Evolutionary conservation across 768 basidiomycete species (phyloP).

Genomic region (Leccinum disarticulatum): DNA sequence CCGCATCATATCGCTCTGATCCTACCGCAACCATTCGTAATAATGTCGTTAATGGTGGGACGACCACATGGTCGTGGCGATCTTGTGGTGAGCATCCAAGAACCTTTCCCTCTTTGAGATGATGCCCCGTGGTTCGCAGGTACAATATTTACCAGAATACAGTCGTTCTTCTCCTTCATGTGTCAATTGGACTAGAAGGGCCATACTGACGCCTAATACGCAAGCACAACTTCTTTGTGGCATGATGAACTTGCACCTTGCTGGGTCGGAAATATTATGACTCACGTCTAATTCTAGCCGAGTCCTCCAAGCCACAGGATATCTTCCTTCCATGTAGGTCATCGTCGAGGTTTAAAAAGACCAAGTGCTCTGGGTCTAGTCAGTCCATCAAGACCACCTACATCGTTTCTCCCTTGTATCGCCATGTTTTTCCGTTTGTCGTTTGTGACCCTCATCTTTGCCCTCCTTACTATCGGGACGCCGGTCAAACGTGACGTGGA

Average conservation of each 20-base stretch:
- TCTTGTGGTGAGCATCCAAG: background rate
- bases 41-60: background rate
- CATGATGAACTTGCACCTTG: background rate
- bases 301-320: background rate
- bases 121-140: background rate
- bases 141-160: background rate
- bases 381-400: background rate
- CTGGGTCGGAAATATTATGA: background rate
- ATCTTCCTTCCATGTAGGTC: background rate
- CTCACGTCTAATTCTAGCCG: background rate
- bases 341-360: conserved; percentile 5
- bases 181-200: background rate
- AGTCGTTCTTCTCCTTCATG: background rate
- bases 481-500: conserved; percentile 8
- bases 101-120: background rate
- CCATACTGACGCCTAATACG: background rate
- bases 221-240: background rate
- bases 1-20: background rate
- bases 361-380: background rate
- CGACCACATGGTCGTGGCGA: background rate
- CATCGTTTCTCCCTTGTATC: background rate
- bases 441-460: conserved; percentile 12
- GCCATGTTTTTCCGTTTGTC: conserved; percentile 15
- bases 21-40: background rate
- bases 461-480: conserved; percentile 10